These are phyloP conservation scores for Entomortierella parvispora DNA, from an alignment of 192 early-diverging fungal genomes.

Conservation along the genomic window DNA sequence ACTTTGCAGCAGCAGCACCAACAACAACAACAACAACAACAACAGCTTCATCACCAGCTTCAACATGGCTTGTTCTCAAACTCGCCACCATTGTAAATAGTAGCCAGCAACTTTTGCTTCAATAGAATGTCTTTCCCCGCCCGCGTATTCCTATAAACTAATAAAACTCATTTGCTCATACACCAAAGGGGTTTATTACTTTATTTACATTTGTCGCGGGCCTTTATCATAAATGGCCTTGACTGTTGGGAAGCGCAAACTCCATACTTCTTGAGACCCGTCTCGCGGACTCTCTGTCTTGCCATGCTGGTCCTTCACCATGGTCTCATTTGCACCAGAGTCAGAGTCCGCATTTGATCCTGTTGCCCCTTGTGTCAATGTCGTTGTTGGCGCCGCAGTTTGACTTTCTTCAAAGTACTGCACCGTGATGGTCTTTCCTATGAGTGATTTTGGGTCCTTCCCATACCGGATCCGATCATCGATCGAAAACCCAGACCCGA, in stretches of 20 bases:
- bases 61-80: no score
- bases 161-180: no score
- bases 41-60: no score
- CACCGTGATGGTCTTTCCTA: slow-evolving; percentile 64
- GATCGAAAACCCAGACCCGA: slow-evolving; percentile 63
- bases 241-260: slow-evolving; percentile 62
- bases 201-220: slow-evolving; percentile 24
- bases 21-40: no score
- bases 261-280: slow-evolving; percentile 23
- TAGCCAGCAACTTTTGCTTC: no score
- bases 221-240: slow-evolving; percentile 61
- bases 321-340: neutral
- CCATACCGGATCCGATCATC: slow-evolving; percentile 57
- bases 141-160: no score
- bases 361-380: neutral
- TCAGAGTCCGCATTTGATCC: neutral
- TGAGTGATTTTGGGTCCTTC: slow-evolving; percentile 53
- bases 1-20: no score
- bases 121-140: no score
- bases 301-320: no score
- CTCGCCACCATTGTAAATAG: no score
- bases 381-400: slow-evolving; percentile 1
- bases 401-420: slow-evolving; percentile 61
- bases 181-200: no score
- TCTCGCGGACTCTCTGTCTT: neutral